phyloP scores from a whole-genome alignment of 352 stramenopile genomes.

The Saprolegnia parasitica region DNA sequence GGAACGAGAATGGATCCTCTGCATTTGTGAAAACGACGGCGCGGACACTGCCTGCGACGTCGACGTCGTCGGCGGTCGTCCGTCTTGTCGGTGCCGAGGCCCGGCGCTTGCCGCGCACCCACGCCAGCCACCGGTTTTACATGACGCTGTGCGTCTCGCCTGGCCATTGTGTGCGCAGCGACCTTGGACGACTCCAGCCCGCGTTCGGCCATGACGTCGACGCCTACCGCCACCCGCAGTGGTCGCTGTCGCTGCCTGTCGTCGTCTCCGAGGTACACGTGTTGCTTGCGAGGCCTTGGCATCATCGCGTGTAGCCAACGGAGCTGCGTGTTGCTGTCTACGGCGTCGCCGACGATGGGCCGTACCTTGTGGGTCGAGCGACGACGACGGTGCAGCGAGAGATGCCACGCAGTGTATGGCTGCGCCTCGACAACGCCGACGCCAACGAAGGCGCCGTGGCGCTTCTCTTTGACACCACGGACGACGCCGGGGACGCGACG shows the following conservation, averaged over 20 bases:
- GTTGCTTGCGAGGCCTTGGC: no score
- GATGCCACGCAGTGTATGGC: not conserved
- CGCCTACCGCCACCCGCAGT: constrained; percentile 19
- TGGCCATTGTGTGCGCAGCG: constrained; percentile 1
- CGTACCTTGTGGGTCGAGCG: not conserved
- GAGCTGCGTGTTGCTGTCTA: not conserved
- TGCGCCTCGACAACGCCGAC: not conserved
- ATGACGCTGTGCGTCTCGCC: not conserved
- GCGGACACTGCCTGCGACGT: constrained; percentile 1
- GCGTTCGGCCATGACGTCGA: constrained; percentile 10
- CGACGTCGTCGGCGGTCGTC: not conserved
- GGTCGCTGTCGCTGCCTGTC: not conserved
- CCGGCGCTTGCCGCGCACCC: constrained; percentile 7
- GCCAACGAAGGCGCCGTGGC: not conserved
- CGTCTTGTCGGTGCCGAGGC: not conserved
- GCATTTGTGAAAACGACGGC: not conserved
- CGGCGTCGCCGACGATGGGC: no score
- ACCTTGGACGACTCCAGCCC: constrained; percentile 8
- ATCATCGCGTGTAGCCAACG: not conserved
- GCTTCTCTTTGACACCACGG: not conserved
- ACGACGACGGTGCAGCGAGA: not conserved
- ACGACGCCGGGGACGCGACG: not conserved
- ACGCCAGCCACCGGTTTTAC: not conserved
- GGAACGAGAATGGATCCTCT: constrained; percentile 17
- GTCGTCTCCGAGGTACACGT: not conserved